Base-by-base conservation (phyloP, 108 stramenopile genomes). In the Cyclotella kingstonii region DNA sequence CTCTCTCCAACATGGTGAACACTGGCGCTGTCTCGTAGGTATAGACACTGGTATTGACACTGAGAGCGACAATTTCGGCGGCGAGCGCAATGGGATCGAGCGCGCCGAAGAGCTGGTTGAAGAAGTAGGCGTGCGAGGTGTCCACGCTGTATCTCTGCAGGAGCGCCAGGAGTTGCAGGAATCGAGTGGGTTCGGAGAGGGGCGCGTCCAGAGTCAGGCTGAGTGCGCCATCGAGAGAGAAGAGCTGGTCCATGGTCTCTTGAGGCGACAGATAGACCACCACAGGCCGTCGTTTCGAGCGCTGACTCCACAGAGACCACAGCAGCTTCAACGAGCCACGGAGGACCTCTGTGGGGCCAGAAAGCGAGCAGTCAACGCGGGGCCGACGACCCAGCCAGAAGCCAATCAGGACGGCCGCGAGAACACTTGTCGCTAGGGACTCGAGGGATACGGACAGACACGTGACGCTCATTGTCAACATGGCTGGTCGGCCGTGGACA, bases 21-120 rank as follows among this genome's bases (percentile, higher is more conserved):
- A 74, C 73, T 0, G 78, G 78, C 5, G 73, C 73, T 25, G 74
- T 74, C 35, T 80, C 79, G 33, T 69, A 79, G 11, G 78, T 79
- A 31, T 77, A 72, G 9, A 55, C 53, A 38, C 51, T 60, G 7
- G 75, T 77, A 45, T 73, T 75, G 40, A 68, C 57, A 21, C 40
- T 33, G 14, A 73, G 22, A 8, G 59, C 66, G 2, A 73, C 66
- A 19, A 81, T 44, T 61, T 81, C 80, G 7, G 71, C 80, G 0
- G 76, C 76, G 18, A 81, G 30, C 26, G 80, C 67, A 21, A 77
- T 71, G 47, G 73, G 76, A 58, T 81, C 80, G n/a, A 81, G 23
- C 9, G 81, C 27, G 18, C 81, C 81, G 54, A 78, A 81, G 25
- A 81, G 49, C 50, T 81, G 81, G 60, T 81, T 81, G 66, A 78